Evolutionary conservation across 179 eudicot genomes (phyloP), one percentile per base, ranked within the genome.

Genomic region (Nepenthes alata): DNA sequence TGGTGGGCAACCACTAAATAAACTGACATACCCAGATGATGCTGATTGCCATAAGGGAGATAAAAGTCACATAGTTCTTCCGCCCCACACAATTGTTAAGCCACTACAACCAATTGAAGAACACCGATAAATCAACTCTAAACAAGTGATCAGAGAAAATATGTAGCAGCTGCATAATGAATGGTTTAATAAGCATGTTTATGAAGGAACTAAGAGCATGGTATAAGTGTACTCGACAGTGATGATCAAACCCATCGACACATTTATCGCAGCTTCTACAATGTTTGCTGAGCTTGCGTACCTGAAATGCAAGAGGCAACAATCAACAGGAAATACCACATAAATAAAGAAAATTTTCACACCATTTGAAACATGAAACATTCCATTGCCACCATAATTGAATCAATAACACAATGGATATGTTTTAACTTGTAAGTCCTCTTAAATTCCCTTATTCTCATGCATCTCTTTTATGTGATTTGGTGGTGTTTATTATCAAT

Each of bases 191-290:
- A 49, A 37, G 37, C 62, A 45, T 5, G 49, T 44, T 15, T 58
- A 12, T 39, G 11, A 41, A 37, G 55, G 37, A 57, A 16, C 38
- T 44, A 58, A 6, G 35, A 58, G 53, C 47, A 65, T 39, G 36
- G 15, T 35, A 47, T 66, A 68, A 59, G 45, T 62, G 70, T 83
- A 89, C 98, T 85, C 88, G 89, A 66, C 98, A 91, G 72, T 91
- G 98, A 74, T 91, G 98, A 80, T 89, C 98, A 80, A 91, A 91
- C 65, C 85, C 95, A 80, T 91, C 96, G 44, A 91, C 96, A 70
- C 98, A 91, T 81, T 91, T 91, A 75, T 91, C 95, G 75, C 98
- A 91, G 64, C 98, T 91, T 79, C 98, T 80, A 68, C 98, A 91
- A 60, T 91, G 98, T 70, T 91, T 91, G 77, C 98, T 91, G 80